Conservation (phyloP, 2,329 filamentous ascomycete species). For the Colletotrichum magnum region DNA sequence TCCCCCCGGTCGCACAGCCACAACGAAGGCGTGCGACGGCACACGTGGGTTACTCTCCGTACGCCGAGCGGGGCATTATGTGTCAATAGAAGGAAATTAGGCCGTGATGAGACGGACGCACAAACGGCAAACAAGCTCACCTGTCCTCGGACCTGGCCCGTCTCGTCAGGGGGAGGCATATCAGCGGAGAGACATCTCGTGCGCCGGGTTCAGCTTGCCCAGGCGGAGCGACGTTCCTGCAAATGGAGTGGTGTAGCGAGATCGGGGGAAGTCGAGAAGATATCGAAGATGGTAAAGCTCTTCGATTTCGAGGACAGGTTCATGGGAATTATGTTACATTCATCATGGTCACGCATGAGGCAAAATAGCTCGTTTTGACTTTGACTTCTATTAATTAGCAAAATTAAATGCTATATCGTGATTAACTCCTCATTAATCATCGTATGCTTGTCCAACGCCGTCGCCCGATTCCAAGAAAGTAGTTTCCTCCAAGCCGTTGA, state of each 20-base stretch:
- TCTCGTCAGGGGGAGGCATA: too few relatives aligned
- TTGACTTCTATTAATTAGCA: constrained; percentile 30
- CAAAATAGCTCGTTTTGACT: neutral
- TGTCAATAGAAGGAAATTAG: neutral
- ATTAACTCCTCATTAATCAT: constrained; percentile 21
- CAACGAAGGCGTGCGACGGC: constrained; percentile 1
- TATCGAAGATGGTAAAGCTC: neutral
- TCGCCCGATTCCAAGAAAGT: neutral
- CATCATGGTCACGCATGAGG: neutral
- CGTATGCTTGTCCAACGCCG: constrained; percentile 33
- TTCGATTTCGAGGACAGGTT: neutral
- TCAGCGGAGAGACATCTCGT: too few relatives aligned
- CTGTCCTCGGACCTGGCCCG: neutral
- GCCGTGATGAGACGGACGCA: neutral
- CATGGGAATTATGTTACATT: neutral
- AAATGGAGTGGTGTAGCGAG: too few relatives aligned
- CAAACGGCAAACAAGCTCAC: neutral
- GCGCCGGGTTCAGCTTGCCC: too few relatives aligned
- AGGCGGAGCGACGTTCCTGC: too few relatives aligned
- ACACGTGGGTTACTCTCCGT: constrained; percentile 6
- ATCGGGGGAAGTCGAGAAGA: neutral
- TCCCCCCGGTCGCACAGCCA: neutral
- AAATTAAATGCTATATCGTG: constrained; percentile 12
- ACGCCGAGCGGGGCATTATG: neutral
- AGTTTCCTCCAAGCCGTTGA: constrained; percentile 15